Base-by-base conservation (phyloP, 768 basidiomycete genomes). In the Holtermannia corniformis region DNA sequence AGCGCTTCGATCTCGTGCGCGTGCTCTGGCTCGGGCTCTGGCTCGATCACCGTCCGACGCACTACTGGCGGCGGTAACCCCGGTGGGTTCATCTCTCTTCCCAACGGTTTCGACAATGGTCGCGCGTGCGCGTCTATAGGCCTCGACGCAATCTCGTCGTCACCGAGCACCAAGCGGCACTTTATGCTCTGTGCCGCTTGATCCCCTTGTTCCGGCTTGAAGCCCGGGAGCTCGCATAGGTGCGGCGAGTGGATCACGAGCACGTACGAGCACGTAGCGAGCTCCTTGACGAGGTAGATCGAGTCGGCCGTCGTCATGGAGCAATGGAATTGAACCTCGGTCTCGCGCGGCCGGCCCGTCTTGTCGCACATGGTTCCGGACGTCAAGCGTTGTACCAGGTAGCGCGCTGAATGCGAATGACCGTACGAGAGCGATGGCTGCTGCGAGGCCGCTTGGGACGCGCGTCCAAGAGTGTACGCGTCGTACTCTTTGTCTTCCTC, bases 321-420 rank as follows among this genome's bases (percentile, higher is more conserved):
- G 73, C 91, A 96, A 73, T 96, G 91, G 70, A 90, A 92, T 87
- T 99, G 95, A 26, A 99, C 84, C 78, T 99, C 92, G 41, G 92
- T 84, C 75, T 89, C 87, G 56, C 95, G 83, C 51, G 79, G 79
- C 72, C 79, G 80, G 13, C 85, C 85, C 2, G 88, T 92, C 77
- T 87, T 91, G 75, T 96, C 93, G 73, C 95, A 99, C 47, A 81
- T 72, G 4, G 88, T 93, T 19, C 95, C 95, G 40, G 70, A 64
- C 16, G 59, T 58, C 72, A 73, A 74, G 40, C 50, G 47, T 50
- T 95, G 90, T 11, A 89, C 85, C 47, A 99, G 84, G 75, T 97
- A 99, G 46, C 85, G 82, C 32, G 87, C 77, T n/a, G 77, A 82
- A 4, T 58, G 48, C 4, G 49, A 47, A 13, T 51, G 48, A 2